These are phyloP conservation scores for Ogataea nakhonphanomensis DNA, from an alignment of 805 yeast genomes.

Conservation along the genomic window DNA sequence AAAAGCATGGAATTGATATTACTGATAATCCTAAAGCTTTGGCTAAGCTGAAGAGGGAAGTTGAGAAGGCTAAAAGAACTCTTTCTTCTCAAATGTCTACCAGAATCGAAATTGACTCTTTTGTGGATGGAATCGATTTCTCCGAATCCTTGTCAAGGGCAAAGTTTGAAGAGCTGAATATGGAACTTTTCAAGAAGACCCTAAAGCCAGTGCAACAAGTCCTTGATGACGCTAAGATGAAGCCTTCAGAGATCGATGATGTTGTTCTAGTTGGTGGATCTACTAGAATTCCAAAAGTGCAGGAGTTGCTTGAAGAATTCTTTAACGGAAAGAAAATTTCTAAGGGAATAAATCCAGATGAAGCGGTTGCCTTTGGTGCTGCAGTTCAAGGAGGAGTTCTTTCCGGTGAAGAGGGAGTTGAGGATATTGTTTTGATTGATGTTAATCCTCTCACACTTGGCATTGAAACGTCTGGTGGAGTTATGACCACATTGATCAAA, in stretches of 20 bases:
- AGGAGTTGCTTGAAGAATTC: conserved; percentile 83
- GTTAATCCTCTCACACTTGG: conserved; percentile 93
- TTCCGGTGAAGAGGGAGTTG: conserved; percentile 93
- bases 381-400: conserved; percentile 99
- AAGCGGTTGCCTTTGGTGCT: conserved; percentile 99
- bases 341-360: conserved; percentile 98
- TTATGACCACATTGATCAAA: conserved; percentile 91
- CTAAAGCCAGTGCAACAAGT: conserved; percentile 96
- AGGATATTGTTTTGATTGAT: conserved; percentile 84
- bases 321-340: conserved; percentile 95
- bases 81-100: conserved; percentile 94
- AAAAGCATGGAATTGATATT: conserved; percentile 86
- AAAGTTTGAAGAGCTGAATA: conserved; percentile 93
- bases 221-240: conserved; percentile 86
- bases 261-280: conserved; percentile 99
- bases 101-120: conserved; percentile 93
- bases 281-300: conserved; percentile 98
- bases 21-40: conserved; percentile 78
- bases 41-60: conserved; percentile 94
- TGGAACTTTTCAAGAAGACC: conserved; percentile 90
- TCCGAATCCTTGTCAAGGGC: conserved; percentile 95
- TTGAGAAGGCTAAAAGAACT: conserved; percentile 97
- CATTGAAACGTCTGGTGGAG: conserved; percentile 97
- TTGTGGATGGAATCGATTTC: conserved; percentile 92
- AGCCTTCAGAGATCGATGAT: conserved; percentile 85